phyloP scores from a whole-genome alignment of 495 filamentous ascomycete species.

The Xylaria grammica region DNA sequence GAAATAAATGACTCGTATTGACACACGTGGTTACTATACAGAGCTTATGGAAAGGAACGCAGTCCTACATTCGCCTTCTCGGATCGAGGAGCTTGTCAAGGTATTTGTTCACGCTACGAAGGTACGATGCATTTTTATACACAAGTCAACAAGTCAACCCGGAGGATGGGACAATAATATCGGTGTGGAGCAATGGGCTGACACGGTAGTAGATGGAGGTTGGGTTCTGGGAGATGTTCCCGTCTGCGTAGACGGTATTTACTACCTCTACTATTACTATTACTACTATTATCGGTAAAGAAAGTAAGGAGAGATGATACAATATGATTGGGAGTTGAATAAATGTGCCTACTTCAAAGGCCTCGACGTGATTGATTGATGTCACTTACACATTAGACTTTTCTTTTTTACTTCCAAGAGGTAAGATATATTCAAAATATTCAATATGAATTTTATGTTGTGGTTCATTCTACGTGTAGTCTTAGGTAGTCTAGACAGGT shows the following conservation, averaged over 20 bases:
- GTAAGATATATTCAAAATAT: too few species aligned
- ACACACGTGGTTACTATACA: conserved; percentile 42
- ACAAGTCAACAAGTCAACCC: background rate
- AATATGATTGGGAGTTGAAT: too few species aligned
- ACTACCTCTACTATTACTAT: too few species aligned
- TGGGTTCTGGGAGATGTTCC: conserved; percentile 84
- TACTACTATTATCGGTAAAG: too few species aligned
- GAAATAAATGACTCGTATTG: conserved; percentile 29
- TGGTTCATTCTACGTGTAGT: too few species aligned
- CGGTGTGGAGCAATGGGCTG: conserved; percentile 27
- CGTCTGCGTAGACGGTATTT: too few species aligned
- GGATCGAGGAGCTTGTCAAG: conserved; percentile 79
- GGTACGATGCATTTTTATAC: conserved; percentile 45
- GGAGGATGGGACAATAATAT: background rate
- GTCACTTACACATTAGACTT: too few species aligned
- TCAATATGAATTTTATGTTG: too few species aligned
- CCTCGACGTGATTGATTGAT: too few species aligned
- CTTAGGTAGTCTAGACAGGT: background rate
- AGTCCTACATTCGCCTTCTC: conserved; percentile 67
- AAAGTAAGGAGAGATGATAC: too few species aligned
- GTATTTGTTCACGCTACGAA: conserved; percentile 87
- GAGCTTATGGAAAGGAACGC: conserved; percentile 75
- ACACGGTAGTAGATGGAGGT: conserved; percentile 71
- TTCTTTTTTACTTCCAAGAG: too few species aligned
- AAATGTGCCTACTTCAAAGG: too few species aligned